phyloP scores from a whole-genome alignment of 106 monocot genomes.

The Cymbidium sinense region DNA sequence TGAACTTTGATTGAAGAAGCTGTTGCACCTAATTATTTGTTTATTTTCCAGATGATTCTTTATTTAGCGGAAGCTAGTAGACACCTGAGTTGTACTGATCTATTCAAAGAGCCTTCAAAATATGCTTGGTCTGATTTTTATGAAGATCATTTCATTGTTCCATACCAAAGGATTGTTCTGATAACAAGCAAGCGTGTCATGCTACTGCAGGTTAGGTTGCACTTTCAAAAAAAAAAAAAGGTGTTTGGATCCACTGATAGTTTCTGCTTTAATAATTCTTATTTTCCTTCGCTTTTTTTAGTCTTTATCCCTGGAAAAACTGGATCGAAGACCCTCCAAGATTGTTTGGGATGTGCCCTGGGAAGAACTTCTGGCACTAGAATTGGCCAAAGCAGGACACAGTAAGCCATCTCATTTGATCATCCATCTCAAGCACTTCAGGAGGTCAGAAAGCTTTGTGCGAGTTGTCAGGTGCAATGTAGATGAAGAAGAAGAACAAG shows the following conservation, averaged over 20 bases:
- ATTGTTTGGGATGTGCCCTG: constrained; percentile 92
- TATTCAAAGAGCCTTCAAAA: constrained; percentile 98
- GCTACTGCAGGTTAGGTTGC: constrained; percentile 66
- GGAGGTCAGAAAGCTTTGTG: constrained; percentile 65
- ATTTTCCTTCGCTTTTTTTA: constrained; percentile 10
- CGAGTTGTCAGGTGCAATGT: constrained; percentile 70
- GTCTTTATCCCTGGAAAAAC: constrained; percentile 60
- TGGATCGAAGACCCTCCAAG: constrained; percentile 84
- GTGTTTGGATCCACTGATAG: neutral
- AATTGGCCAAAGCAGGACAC: constrained; percentile 84
- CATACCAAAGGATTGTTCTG: constrained; percentile 74
- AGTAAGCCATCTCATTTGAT: constrained; percentile 76
- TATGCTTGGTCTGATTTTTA: constrained; percentile 98
- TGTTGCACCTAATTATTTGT: constrained; percentile 2
- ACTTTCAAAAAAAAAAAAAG: neutral
- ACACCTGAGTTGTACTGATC: constrained; percentile 84
- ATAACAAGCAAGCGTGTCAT: constrained; percentile 88
- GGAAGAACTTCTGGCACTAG: constrained; percentile 82
- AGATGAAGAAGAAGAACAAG: constrained; percentile 47
- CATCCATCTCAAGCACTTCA: constrained; percentile 87
- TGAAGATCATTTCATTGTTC: constrained; percentile 81
- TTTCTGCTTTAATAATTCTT: neutral
- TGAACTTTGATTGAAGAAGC: neutral
- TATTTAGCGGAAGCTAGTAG: constrained; percentile 93
- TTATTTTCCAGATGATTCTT: constrained; percentile 71